Evolutionary conservation across 2,329 filamentous ascomycete genomes (phyloP).

Genomic region (Ilyonectria destructans): DNA sequence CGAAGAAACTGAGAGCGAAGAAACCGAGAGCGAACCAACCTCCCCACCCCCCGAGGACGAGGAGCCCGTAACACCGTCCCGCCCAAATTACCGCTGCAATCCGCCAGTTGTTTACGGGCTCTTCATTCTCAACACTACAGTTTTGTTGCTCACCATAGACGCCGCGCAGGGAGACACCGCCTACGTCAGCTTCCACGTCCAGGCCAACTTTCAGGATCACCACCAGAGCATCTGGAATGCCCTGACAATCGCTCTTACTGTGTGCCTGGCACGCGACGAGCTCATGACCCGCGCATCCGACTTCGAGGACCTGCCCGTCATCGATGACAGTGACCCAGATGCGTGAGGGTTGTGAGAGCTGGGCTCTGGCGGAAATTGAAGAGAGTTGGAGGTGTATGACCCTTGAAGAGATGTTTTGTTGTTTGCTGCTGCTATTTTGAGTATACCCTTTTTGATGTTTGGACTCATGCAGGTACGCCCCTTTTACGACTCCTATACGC

Average conservation of each 20-base stretch:
- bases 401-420: not conserved
- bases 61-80: constrained; percentile 29
- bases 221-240: constrained; percentile 64
- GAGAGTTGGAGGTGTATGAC: not conserved
- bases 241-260: constrained; percentile 59
- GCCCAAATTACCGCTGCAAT: constrained; percentile 46
- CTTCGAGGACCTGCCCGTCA: constrained; percentile 52
- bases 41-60: not conserved
- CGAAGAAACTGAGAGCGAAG: not conserved
- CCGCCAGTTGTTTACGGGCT: constrained; percentile 63
- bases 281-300: constrained; percentile 54
- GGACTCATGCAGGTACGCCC: constrained; percentile 8
- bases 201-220: constrained; percentile 57
- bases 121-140: constrained; percentile 59
- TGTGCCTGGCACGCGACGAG: constrained; percentile 60
- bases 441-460: constrained; percentile 5
- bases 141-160: constrained; percentile 60
- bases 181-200: constrained; percentile 62
- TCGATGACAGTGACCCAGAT: constrained; percentile 59
- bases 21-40: not conserved
- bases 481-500: not conserved
- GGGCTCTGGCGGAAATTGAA: not conserved
- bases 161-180: constrained; percentile 54
- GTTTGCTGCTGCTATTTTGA: not conserved
- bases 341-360: constrained; percentile 43